Percentiles rank a stretch among this genome's conserved stretches.
phyloP scores from a whole-genome alignment of 1,139 yeast species.

The Magnusiomyces fungicola region DNA sequence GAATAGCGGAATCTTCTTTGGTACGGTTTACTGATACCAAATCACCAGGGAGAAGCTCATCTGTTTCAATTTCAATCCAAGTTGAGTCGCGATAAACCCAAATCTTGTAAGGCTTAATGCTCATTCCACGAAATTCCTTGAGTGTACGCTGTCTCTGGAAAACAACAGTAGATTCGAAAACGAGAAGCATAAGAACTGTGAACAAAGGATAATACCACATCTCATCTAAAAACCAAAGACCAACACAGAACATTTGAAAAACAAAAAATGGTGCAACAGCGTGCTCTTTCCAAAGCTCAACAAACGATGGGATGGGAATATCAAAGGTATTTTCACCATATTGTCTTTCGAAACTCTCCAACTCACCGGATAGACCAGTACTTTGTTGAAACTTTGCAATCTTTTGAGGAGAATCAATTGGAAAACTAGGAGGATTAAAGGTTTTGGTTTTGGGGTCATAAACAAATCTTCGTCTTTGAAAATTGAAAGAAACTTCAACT shows the following conservation, averaged over 20 bases:
- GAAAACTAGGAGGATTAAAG: constrained; percentile 78
- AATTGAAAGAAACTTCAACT: constrained; percentile 62
- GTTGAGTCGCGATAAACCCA: constrained; percentile 60
- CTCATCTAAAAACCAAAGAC: constrained; percentile 94
- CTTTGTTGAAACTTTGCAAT: constrained; percentile 53
- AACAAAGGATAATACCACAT: constrained; percentile 94
- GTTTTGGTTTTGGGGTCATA: constrained; percentile 46
- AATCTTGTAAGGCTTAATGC: constrained; percentile 81
- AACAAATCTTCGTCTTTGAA: constrained; percentile 89
- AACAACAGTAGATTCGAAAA: constrained; percentile 92
- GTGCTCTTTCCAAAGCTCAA: constrained; percentile 90
- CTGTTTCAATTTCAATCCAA: constrained; percentile 69
- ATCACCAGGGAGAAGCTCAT: constrained; percentile 85
- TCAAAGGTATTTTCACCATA: constrained; percentile 87
- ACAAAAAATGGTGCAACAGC: constrained; percentile 98
- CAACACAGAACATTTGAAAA: constrained; percentile 92
- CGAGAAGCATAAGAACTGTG: constrained; percentile 82
- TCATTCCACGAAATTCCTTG: constrained; percentile 95
- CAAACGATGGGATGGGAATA: constrained; percentile 88
- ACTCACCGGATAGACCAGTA: constrained; percentile 51
- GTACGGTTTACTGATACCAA: constrained; percentile 83
- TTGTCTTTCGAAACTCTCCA: constrained; percentile 48
- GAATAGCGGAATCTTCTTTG: constrained; percentile 83
- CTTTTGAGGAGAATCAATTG: constrained; percentile 49
- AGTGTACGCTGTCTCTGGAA: constrained; percentile 87